Base-by-base conservation (phyloP, 140 eudicot genomes). In the Cichorium intybus region DNA sequence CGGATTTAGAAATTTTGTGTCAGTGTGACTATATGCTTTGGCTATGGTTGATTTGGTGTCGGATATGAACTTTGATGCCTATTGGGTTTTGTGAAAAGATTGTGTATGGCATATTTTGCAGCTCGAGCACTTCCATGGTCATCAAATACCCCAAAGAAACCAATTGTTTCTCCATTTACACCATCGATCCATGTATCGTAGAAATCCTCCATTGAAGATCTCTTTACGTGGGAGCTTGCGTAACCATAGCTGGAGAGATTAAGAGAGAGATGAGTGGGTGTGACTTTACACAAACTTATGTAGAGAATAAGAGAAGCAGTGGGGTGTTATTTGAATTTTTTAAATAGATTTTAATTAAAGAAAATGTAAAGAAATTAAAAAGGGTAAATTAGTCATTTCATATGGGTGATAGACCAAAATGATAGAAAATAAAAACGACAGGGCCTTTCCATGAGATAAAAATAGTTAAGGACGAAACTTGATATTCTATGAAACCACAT, bases 121-220 rank as follows among this genome's bases (percentile, higher is more conserved):
- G 97, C 99, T 3, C 94, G 83, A 73, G 88, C 94, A 73, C 99
- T 97, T 0, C 99, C 99, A 65, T 93, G 99, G 80, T 97, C 99
- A 76, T 93, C 99, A 66, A 93, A 93, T 6, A 93, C 97, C n/a
- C 99, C 99, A 70, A 93, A 93, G 53, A 93, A 87, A 54, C 97
- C 97, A 58, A 90, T 87, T 46, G 71, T 58, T 66, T 90, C 75
- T 73, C 95, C 99, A 47, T 88, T 85, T 14, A 93, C 92, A 50
- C 90, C 84, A 56, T 93, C 97, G 49, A 93, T 85, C 66, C 97
- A 79, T 11, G 99, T 88, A 81, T 93, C 97, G 22, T 85, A 85
- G 59, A 77, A 93, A 74, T 93, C 99, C 79, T 93, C 99, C 99
- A 93, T 93, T 15, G 99, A 93, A 45, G 99, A 80, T 69, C 99